Conservation (phyloP, 768 basidiomycete species). For the Favolaschia claudopus region DNA sequence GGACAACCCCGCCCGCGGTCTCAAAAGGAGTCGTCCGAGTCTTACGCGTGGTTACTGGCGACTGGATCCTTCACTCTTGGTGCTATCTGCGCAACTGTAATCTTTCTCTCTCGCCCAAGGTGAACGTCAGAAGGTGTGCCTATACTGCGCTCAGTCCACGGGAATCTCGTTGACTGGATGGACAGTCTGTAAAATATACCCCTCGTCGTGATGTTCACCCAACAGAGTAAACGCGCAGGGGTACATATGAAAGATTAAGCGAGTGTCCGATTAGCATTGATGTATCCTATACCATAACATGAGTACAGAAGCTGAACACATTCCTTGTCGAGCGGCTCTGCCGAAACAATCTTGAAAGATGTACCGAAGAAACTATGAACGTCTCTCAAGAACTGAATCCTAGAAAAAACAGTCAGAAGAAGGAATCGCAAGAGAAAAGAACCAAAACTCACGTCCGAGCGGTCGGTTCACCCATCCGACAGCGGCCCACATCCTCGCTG, state of each 20-base stretch:
- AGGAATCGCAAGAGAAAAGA: background rate
- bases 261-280: constrained; percentile 85
- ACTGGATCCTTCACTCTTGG: constrained; percentile 53
- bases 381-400: constrained; percentile 92
- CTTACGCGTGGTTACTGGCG: constrained; percentile 33
- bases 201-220: too few relatives aligned
- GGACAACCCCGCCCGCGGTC: constrained; percentile 25
- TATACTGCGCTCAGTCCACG: background rate
- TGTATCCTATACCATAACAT: constrained; percentile 91
- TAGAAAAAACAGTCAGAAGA: constrained; percentile 40
- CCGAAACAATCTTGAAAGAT: constrained; percentile 87
- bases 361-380: constrained; percentile 85
- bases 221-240: constrained; percentile 5
- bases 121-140: constrained; percentile 28
- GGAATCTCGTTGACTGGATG: too few relatives aligned
- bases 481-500: constrained; percentile 94
- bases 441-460: constrained; percentile 71
- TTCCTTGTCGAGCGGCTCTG: constrained; percentile 57
- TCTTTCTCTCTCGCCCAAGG: constrained; percentile 39
- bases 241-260: constrained; percentile 49
- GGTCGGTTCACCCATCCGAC: constrained; percentile 85
- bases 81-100: constrained; percentile 43
- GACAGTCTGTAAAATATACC: too few relatives aligned
- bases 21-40: background rate
- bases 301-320: constrained; percentile 78